Percentiles rank a stretch among this genome's conserved stretches.
These are phyloP conservation scores for Cyclanthera cordifolia DNA, from an alignment of 306 rosid species.

Conservation along the genomic window DNA sequence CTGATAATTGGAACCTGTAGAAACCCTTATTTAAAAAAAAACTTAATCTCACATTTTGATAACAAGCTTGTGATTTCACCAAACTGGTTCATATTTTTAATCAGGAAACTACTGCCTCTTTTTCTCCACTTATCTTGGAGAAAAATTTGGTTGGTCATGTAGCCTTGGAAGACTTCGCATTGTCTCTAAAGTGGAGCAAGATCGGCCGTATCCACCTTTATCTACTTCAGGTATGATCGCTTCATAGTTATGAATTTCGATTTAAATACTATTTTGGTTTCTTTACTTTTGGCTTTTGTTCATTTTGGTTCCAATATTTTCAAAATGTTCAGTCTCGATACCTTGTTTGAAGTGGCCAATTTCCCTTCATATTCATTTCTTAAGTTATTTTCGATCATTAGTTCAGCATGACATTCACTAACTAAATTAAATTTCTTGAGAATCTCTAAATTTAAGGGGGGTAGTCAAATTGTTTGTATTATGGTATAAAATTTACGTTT, in stretches of 20 bases:
- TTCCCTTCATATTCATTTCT: too few species aligned
- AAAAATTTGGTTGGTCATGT: constrained; percentile 40
- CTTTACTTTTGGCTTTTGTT: too few species aligned
- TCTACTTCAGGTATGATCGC: constrained; percentile 49
- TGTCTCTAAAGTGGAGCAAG: constrained; percentile 74
- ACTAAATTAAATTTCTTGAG: too few species aligned
- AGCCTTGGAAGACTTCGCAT: constrained; percentile 30
- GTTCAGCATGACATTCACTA: too few species aligned
- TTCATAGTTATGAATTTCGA: background rate
- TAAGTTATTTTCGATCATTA: too few species aligned
- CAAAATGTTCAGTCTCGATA: too few species aligned
- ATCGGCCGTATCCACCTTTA: constrained; percentile 47
- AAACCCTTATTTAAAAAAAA: background rate
- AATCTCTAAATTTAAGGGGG: too few species aligned
- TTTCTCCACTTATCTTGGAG: constrained; percentile 36
- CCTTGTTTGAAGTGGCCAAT: too few species aligned
- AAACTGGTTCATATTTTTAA: background rate
- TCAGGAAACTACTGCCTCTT: constrained; percentile 58
- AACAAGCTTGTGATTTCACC: background rate
- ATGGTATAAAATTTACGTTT: too few species aligned
- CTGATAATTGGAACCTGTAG: constrained; percentile 10
- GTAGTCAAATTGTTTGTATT: too few species aligned
- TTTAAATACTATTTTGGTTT: too few species aligned
- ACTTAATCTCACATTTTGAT: background rate
- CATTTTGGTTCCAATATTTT: too few species aligned